These are phyloP conservation scores for Graphilbum fragrans DNA, from an alignment of 2,329 filamentous ascomycete species.

Conservation along the genomic window DNA sequence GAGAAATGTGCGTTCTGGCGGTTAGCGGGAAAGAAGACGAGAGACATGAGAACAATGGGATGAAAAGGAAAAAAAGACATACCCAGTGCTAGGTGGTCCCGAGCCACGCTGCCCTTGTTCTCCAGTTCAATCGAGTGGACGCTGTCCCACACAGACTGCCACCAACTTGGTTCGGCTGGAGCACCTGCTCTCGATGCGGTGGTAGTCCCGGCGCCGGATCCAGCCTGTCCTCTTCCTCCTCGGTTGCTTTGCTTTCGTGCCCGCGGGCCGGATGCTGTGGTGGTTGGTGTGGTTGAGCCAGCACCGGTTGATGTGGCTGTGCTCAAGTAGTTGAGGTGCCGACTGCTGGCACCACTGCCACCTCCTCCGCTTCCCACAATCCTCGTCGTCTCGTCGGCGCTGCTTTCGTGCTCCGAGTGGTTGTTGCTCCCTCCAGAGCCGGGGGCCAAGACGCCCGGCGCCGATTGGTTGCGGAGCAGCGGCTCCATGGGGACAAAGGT, in stretches of 20 bases:
- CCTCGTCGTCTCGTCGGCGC: slow-evolving; percentile 10
- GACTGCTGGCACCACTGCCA: slow-evolving; percentile 5
- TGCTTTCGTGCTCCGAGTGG: slow-evolving; percentile 10
- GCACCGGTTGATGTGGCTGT: slow-evolving; percentile 5
- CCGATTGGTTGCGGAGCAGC: slow-evolving; percentile 9
- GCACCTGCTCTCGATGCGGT: slow-evolving; percentile 7
- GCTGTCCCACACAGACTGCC: slow-evolving; percentile 32
- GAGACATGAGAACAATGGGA: not conserved
- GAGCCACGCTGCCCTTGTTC: slow-evolving; percentile 73
- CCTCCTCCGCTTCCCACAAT: slow-evolving; percentile 7
- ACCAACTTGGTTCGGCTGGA: slow-evolving; percentile 20
- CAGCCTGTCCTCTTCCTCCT: not conserved
- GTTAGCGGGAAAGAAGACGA: not conserved
- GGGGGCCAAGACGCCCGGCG: slow-evolving; percentile 7
- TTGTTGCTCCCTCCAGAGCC: not conserved
- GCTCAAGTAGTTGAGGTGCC: slow-evolving; percentile 14
- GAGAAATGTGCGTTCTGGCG: slow-evolving; percentile 66
- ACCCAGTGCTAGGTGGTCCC: slow-evolving; percentile 75
- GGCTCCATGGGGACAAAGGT: slow-evolving; percentile 8
- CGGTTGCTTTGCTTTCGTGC: not conserved
- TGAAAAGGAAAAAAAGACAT: slow-evolving; percentile 10
- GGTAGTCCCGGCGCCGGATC: not conserved
- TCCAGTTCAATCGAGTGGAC: slow-evolving; percentile 62
- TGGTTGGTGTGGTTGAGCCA: not conserved
- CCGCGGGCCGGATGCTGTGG: not conserved